Percentiles rank a stretch among this genome's conserved stretches.
Evolutionary conservation across 192 early-diverging fungal genomes (phyloP).

Genomic region (Jimgerdemannia lactiflua): DNA sequence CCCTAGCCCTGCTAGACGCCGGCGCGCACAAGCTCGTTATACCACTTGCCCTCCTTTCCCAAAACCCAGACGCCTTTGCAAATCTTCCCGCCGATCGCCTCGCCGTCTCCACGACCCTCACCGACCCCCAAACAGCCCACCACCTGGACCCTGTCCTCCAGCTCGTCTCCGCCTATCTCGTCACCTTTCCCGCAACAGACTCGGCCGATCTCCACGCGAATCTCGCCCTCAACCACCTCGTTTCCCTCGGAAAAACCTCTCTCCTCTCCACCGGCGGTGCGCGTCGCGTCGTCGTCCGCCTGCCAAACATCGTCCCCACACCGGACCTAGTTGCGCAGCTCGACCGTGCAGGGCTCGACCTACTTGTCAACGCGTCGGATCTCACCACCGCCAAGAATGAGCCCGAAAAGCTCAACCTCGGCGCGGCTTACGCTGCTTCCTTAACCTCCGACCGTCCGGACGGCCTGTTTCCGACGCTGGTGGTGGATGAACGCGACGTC

Average conservation of each 20-base stretch:
- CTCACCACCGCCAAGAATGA: conserved; percentile 25
- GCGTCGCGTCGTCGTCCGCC: conserved; percentile 28
- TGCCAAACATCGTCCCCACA: conserved; percentile 7
- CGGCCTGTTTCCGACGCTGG: conserved; percentile 87
- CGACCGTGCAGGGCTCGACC: conserved; percentile 30
- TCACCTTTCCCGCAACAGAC: conserved; percentile 18
- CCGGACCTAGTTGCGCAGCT: conserved; percentile 28
- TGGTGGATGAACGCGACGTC: conserved; percentile 87
- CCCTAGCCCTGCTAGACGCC: conserved; percentile 40
- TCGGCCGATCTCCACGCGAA: conserved; percentile 10
- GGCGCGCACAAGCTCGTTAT: conserved; percentile 46
- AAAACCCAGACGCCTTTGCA: conserved; percentile 21
- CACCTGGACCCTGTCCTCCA: conserved; percentile 12
- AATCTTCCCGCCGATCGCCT: conserved; percentile 41
- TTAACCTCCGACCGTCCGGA: conserved; percentile 84
- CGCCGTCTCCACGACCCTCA: conserved; percentile 21
- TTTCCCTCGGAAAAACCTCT: conserved; percentile 18
- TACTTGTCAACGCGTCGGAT: conserved; percentile 19
- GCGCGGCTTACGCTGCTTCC: conserved; percentile 53
- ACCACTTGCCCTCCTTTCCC: conserved; percentile 22
- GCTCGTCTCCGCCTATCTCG: conserved; percentile 26
- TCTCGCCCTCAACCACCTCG: conserved; percentile 19
- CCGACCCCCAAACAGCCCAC: conserved; percentile 11
- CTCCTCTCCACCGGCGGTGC: conserved; percentile 43
- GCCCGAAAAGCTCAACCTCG: conserved; percentile 41